Evolutionary conservation across 768 basidiomycete genomes (phyloP), one percentile per base, ranked within the genome.

Genomic region (Tricholoma terreum): DNA sequence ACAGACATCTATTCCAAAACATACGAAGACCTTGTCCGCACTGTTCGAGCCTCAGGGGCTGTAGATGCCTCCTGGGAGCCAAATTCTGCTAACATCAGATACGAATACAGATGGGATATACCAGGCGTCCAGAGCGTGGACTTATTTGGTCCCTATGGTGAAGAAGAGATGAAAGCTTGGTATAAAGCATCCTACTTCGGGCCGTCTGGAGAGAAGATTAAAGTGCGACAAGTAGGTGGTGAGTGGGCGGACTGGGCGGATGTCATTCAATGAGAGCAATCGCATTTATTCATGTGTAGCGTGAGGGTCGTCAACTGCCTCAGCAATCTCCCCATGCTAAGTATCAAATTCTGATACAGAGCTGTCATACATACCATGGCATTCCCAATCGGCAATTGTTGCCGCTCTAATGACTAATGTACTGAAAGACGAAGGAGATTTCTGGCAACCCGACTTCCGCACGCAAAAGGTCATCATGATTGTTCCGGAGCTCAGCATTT

Each of bases 381-480:
- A 33, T 42, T 12, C 27, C 24, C 12, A 40, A 31, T 42, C 24
- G 8, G 57, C 52, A 55, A 55, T 34, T 62, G 58, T 51, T 43
- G 27, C 33, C 45, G 35, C 50, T 34, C 66, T 82, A 93, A 69
- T 94, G 92, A 70, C 92, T 94, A 69, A 94, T 87, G 69, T 94
- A 97, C 70, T 98, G 96, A 77, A 96, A 98, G 42, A 95, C 94
- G 65, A 93, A 96, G 0, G 94, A 95, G 49, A 98, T 89, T 60
- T 94, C 89, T 4, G 86, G 83, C 42, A 84, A 63, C 9, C 90
- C 92, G 38, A 87, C 82, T 70, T 99, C 97, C 2, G 92, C 93
- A 24, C 97, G 83, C 33, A 99, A 77, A 43, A 99, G 79, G 69
- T 98, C 96, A 65, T 99, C 97, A 65, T 99, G 97, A 64, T 97